A percentile compares a stretch with the other conserved stretches of the same genome.
Conservation (phyloP, 1,139 yeast genomes). For the Hansenula lynferdii region DNA sequence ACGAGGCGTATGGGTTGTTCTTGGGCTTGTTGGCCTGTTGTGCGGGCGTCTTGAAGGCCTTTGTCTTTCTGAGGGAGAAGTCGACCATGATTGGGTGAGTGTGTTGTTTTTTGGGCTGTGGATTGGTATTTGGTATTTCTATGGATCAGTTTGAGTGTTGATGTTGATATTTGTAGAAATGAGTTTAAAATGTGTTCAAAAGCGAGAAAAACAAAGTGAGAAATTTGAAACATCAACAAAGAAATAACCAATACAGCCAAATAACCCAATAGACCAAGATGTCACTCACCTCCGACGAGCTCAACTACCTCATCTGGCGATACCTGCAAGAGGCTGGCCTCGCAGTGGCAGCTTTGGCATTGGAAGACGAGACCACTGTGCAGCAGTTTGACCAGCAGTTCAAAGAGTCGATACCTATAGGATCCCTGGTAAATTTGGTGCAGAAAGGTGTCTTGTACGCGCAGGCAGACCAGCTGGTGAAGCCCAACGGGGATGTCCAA, state of each 20-base stretch:
- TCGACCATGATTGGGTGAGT: constrained; percentile 29
- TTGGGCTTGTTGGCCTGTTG: constrained; percentile 2
- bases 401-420: constrained; percentile 52
- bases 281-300: constrained; percentile 81
- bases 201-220: neutral
- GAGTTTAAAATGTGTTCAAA: neutral
- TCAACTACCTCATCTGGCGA: constrained; percentile 90
- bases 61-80: constrained; percentile 27
- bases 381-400: constrained; percentile 50
- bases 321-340: constrained; percentile 84
- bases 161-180: neutral
- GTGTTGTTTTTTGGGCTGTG: neutral
- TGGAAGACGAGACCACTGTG: constrained; percentile 71
- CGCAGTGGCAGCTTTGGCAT: constrained; percentile 75
- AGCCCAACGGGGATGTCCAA: constrained; percentile 27
- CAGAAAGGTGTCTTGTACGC: constrained; percentile 81
- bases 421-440: constrained; percentile 73
- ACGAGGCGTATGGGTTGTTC: constrained; percentile 26
- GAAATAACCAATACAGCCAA: neutral
- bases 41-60: constrained; percentile 5
- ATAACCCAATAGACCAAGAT: constrained; percentile 28
- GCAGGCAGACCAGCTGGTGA: constrained; percentile 46
- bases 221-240: too few relatives aligned
- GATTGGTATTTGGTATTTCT: neutral
- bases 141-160: neutral